A percentile compares a stretch with the other conserved stretches of the same genome.
Evolutionary conservation across 2,329 filamentous ascomycete genomes (phyloP).

Genomic region (Orbilia quercus): DNA sequence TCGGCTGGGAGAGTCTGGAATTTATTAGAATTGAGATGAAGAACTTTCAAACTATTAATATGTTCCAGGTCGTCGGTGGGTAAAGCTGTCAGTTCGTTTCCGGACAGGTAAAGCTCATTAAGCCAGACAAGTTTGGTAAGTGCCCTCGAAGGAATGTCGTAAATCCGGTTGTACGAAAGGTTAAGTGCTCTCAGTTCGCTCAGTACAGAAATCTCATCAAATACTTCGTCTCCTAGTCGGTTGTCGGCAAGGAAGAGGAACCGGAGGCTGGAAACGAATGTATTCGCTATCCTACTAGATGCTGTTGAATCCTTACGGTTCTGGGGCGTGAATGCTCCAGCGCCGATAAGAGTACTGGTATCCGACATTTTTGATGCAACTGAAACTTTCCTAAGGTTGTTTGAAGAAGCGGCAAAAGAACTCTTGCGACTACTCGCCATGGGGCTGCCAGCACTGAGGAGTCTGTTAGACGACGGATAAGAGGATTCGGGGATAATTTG

Average conservation of each 20-base stretch:
- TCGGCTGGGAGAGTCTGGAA: conserved; percentile 97
- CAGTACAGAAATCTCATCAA: conserved; percentile 86
- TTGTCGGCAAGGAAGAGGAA: conserved; percentile 94
- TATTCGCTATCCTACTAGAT: conserved; percentile 81
- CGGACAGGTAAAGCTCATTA: conserved; percentile 91
- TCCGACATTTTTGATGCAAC: conserved; percentile 87
- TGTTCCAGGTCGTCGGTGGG: conserved; percentile 95
- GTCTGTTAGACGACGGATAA: conserved; percentile 77
- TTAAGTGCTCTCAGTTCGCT: conserved; percentile 89
- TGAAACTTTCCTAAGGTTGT: conserved; percentile 63
- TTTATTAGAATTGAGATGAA: conserved; percentile 97
- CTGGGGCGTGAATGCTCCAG: conserved; percentile 67
- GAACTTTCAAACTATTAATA: conserved; percentile 82
- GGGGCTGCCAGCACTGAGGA: conserved; percentile 79
- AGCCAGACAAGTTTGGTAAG: conserved; percentile 91
- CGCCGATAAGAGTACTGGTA: conserved; percentile 74
- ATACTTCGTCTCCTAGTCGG: conserved; percentile 90
- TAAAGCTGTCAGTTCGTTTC: conserved; percentile 89
- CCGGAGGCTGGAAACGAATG: conserved; percentile 85
- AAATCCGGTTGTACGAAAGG: conserved; percentile 92
- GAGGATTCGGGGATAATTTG: conserved; percentile 69
- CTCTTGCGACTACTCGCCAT: conserved; percentile 75
- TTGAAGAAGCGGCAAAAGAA: conserved; percentile 76
- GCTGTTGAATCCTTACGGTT: conserved; percentile 88
- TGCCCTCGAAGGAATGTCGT: conserved; percentile 87